Base-by-base conservation (phyloP, 805 yeast genomes). In the Candida krabiensis region DNA sequence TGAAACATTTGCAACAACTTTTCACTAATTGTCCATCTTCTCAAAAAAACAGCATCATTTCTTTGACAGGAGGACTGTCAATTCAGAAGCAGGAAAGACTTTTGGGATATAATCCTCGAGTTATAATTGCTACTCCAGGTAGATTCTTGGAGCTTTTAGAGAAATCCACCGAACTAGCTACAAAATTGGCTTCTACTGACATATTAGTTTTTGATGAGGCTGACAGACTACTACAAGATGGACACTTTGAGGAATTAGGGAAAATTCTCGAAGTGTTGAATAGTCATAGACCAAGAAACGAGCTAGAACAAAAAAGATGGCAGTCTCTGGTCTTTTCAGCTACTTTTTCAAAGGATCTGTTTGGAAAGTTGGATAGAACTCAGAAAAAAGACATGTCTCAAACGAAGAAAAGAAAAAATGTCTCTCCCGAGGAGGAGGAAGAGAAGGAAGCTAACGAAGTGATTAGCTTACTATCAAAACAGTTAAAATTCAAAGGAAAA, bases 281-380 rank as follows among this genome's bases (percentile, higher is more conserved):
- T 17, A 72, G 68, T 61, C 67, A 60, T 52, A 73, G 82, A 61
- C 75, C 69, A 14, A 67, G 60, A 41, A 55, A 55, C 22, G 53
- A 58, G 14, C 49, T 58, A 12, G 61, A 56, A 7, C 29, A 29
- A 14, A 66, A 73, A 54, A 71, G 69, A 46, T 73, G 77, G 77
- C 99, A 93, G 65, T 86, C 96, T 1, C 67, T 90, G 50, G 88
- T 93, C n/a, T 93, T 87, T 56, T 86, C 96, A 26, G 99, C 99
- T 4, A 91, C 99, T 0, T 93, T 93, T 61, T 81, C 90, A 4
- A 73, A 79, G 46, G 91, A 83, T 36, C 69, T 93, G 21, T 88
- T 93, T 62, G 77, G 83, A 26, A 90, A 89, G 56, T 68, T 93
- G 47, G 77, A 73, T 37, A 66, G 60, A 13, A 63, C 68, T 2